Evolutionary conservation across 345 rosid species (phyloP).

Genomic region (Acer yangbiense): DNA sequence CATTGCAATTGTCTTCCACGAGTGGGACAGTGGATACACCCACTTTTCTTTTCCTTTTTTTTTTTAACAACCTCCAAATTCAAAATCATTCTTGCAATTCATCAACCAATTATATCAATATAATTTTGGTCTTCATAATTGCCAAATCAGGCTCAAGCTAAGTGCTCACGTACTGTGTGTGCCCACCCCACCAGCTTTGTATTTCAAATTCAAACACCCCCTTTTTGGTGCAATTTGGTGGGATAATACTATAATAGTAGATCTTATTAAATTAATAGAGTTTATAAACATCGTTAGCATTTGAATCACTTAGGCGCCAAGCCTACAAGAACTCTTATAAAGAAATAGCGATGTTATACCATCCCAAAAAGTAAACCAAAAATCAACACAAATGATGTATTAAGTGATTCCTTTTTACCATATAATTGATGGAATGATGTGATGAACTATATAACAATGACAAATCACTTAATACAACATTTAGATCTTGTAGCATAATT

Average conservation of each 20-base stretch:
- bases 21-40: conserved; percentile 6
- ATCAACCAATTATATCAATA: neutral
- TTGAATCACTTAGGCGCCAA: conserved; percentile 32
- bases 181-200: neutral
- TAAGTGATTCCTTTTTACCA: no score
- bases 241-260: neutral
- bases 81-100: neutral
- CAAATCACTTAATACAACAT: no score
- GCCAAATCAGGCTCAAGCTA: neutral
- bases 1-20: conserved; percentile 19
- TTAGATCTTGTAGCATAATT: no score
- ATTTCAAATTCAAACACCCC: conserved; percentile 15
- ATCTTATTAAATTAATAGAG: no score
- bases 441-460: no score
- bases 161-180: neutral
- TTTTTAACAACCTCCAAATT: neutral
- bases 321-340: neutral
- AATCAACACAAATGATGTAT: no score
- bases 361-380: no score
- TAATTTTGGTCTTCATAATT: neutral
- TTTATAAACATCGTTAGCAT: neutral
- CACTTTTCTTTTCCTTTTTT: neutral
- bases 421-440: no score
- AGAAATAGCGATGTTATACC: no score
- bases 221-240: neutral